Evolutionary conservation across 2,329 filamentous ascomycete species (phyloP).

Genomic region (Aspergillus jensenii): DNA sequence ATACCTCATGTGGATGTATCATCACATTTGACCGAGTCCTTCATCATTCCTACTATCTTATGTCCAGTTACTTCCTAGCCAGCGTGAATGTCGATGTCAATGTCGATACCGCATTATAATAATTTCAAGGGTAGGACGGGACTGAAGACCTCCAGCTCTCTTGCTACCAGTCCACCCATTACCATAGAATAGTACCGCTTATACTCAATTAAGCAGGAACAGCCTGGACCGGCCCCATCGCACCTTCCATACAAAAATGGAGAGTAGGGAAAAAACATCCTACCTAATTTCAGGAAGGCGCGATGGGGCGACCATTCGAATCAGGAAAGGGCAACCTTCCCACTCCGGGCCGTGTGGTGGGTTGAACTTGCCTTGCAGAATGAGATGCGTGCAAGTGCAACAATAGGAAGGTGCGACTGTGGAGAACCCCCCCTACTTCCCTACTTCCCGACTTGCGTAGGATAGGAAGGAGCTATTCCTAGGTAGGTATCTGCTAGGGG

Average conservation of each 20-base stretch:
- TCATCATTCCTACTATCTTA: not conserved
- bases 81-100: not conserved
- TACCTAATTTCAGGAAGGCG: not conserved
- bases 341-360: not conserved
- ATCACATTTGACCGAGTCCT: not conserved
- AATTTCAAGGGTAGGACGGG: no score
- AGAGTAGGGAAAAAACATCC: not conserved
- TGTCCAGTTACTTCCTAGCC: not conserved
- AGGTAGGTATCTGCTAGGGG: no score
- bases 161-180: no score
- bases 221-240: no score
- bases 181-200: no score
- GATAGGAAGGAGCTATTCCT: not conserved
- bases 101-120: not conserved
- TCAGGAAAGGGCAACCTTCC: not conserved
- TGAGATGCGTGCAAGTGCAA: not conserved
- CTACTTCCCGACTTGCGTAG: not conserved
- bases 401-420: not conserved
- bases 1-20: not conserved
- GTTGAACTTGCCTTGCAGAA: not conserved
- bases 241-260: not conserved
- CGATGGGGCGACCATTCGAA: not conserved
- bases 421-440: not conserved
- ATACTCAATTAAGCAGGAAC: not conserved
- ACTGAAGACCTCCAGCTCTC: no score